Conservation (phyloP, 306 rosid genomes). For the Coriaria nepalensis region DNA sequence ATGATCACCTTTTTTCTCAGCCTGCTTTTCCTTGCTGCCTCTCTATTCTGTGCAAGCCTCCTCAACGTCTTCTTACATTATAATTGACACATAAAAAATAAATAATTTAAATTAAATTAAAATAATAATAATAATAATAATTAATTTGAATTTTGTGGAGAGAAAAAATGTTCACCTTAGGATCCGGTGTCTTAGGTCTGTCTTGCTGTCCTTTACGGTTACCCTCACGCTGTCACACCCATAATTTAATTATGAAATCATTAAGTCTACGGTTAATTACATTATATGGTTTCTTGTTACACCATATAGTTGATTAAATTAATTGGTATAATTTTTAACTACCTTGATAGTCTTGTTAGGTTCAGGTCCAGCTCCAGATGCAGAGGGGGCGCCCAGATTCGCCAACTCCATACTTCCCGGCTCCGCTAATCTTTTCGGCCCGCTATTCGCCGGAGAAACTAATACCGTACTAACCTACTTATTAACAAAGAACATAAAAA, state of each 20-base stretch:
- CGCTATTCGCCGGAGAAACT: slow-evolving; percentile 1
- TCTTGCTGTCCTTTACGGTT: not conserved
- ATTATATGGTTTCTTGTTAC: no score
- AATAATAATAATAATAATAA: no score
- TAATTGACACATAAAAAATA: no score
- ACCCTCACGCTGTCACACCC: slow-evolving; percentile 3
- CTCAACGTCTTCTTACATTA: slow-evolving; percentile 36
- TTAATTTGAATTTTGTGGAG: no score
- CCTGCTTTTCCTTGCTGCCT: slow-evolving; percentile 76
- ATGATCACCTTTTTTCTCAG: slow-evolving; percentile 51
- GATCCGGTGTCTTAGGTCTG: slow-evolving; percentile 2
- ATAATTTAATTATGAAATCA: not conserved
- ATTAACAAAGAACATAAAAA: not conserved
- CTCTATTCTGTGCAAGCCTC: slow-evolving; percentile 75
- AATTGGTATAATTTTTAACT: not conserved
- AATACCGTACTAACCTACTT: not conserved
- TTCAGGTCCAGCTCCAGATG: not conserved
- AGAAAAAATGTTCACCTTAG: not conserved
- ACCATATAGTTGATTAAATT: no score
- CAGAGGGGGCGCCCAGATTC: not conserved
- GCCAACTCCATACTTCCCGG: not conserved
- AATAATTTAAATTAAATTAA: no score
- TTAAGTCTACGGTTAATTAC: no score
- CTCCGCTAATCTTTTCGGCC: not conserved
- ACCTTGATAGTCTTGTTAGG: not conserved